Conservation (phyloP, 164 flowering plant species). For the Vitis labrusca region DNA sequence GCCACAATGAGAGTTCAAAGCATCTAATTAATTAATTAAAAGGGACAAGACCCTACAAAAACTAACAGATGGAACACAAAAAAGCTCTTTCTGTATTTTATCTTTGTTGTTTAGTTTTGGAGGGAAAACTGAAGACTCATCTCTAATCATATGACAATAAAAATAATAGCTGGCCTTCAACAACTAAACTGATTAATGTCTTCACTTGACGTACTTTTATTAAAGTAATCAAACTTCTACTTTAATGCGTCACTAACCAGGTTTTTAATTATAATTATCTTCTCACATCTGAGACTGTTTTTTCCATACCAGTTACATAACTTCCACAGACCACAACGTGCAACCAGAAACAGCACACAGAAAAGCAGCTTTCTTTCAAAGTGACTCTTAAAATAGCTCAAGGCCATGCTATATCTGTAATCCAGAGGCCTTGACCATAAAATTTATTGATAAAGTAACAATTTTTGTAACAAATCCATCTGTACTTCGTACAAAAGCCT, state of each 20-base stretch:
- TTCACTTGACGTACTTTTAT: not conserved
- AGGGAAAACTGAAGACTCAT: not conserved
- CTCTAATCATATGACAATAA: not conserved
- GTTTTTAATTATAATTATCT: not conserved
- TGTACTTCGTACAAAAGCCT: constrained; percentile 14
- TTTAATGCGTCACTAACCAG: not conserved
- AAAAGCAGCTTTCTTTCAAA: constrained; percentile 15
- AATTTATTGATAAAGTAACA: constrained; percentile 13
- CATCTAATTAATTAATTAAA: no score
- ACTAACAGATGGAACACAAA: no score
- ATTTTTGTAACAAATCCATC: constrained; percentile 10
- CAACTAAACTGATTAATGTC: not conserved
- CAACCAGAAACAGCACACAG: not conserved
- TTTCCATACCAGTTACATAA: constrained; percentile 4
- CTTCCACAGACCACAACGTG: not conserved
- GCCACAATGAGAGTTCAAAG: no score
- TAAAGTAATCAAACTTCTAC: not conserved
- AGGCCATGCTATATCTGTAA: constrained; percentile 7
- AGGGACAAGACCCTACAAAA: no score
- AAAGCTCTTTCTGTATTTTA: no score
- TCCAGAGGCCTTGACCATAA: constrained; percentile 3
- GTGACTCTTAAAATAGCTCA: constrained; percentile 13
- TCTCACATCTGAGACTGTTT: not conserved
- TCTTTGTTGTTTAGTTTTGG: no score
- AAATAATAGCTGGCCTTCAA: not conserved